Conservation (phyloP, 805 yeast species). For the Torulaspora delbrueckii region DNA sequence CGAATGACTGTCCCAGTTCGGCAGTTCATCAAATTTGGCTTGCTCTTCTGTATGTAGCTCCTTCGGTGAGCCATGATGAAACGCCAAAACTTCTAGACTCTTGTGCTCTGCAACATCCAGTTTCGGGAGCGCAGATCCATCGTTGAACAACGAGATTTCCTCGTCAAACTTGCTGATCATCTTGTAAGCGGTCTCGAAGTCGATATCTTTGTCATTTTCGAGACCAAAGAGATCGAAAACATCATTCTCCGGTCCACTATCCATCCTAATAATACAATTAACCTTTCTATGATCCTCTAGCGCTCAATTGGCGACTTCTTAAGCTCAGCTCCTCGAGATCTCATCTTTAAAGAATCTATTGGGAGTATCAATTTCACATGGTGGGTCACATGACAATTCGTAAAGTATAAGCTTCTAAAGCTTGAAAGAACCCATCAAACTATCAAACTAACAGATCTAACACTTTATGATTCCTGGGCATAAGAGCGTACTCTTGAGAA, state of each 20-base stretch:
- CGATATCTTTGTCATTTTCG: constrained; percentile 30
- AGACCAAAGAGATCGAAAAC: constrained; percentile 25
- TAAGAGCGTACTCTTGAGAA: constrained; percentile 58
- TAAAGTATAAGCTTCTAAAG: not conserved
- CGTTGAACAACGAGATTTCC: constrained; percentile 4
- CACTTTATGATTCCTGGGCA: not conserved
- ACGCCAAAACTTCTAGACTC: not conserved
- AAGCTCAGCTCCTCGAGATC: not conserved
- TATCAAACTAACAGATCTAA: not conserved
- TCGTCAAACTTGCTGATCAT: constrained; percentile 26
- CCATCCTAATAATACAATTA: constrained; percentile 5
- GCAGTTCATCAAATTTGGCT: not conserved
- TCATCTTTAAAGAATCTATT: no score
- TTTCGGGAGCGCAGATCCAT: constrained; percentile 10
- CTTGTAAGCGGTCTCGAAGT: constrained; percentile 35
- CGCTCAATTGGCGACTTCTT: not conserved
- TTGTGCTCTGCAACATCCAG: constrained; percentile 3
- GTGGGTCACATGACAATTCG: not conserved
- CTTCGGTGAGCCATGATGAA: not conserved
- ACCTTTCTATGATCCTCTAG: not conserved
- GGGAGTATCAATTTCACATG: constrained; percentile 10
- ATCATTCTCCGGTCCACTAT: constrained; percentile 7
- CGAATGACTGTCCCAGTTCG: not conserved
- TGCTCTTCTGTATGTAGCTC: not conserved
- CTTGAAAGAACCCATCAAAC: not conserved